phyloP scores from a whole-genome alignment of 1,139 yeast genomes.

The Spathaspora sp. region DNA sequence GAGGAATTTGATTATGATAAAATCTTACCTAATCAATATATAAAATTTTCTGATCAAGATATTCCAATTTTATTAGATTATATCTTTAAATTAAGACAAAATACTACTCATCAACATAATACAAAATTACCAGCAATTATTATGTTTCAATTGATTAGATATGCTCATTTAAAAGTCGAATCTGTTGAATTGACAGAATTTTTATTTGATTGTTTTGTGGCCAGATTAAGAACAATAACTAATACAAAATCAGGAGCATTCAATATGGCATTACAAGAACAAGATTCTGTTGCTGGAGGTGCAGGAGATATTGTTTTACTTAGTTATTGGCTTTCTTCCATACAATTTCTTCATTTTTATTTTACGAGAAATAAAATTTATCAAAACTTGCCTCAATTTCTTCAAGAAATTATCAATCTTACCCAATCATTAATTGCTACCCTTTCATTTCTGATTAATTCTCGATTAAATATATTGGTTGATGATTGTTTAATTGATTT shows the following conservation, averaged over 20 bases:
- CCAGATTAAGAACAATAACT: constrained; percentile 60
- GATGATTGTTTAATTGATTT: constrained; percentile 66
- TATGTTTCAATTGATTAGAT: constrained; percentile 64
- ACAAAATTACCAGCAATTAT: constrained; percentile 69
- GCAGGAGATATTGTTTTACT: constrained; percentile 66
- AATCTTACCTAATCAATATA: constrained; percentile 45
- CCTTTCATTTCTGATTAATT: constrained; percentile 62
- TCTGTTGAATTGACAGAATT: constrained; percentile 56
- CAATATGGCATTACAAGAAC: constrained; percentile 38
- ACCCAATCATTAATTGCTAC: constrained; percentile 63
- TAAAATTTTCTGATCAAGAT: constrained; percentile 66
- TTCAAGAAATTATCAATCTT: constrained; percentile 61
- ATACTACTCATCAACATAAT: constrained; percentile 43
- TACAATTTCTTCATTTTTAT: constrained; percentile 68
- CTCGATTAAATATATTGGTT: constrained; percentile 53
- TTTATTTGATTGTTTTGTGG: constrained; percentile 58
- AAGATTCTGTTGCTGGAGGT: constrained; percentile 25
- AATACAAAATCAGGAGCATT: constrained; percentile 61
- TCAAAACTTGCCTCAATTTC: constrained; percentile 49
- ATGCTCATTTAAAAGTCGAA: constrained; percentile 56
- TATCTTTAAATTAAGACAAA: constrained; percentile 43
- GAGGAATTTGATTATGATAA: constrained; percentile 49
- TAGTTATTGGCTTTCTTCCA: constrained; percentile 72
- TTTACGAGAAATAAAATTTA: constrained; percentile 57
- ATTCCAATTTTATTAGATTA: constrained; percentile 60